A percentile compares a stretch with the other conserved stretches of the same genome.
Evolutionary conservation across 2,329 filamentous ascomycete species (phyloP).

Genomic region (Podosphaera leucotricha): DNA sequence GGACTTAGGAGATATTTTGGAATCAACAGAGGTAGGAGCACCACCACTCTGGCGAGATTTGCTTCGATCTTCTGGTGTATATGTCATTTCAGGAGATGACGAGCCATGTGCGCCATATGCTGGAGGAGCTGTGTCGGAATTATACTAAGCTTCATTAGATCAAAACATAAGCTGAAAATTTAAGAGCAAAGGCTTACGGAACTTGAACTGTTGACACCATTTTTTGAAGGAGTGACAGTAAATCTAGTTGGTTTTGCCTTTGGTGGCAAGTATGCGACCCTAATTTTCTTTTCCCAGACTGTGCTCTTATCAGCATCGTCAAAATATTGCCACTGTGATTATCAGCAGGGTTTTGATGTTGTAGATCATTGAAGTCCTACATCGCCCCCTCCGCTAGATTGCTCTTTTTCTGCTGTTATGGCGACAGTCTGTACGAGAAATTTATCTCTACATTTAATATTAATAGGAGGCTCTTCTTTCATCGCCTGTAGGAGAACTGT

Average conservation of each 20-base stretch:
- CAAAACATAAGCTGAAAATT: background rate
- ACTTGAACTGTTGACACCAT: slow-evolving; percentile 9
- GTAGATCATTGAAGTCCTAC: background rate
- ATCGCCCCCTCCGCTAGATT: slow-evolving; percentile 47
- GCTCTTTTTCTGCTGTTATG: slow-evolving; percentile 65
- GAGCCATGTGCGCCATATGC: slow-evolving; percentile 24
- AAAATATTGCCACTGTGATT: slow-evolving; percentile 38
- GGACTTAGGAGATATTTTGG: slow-evolving; percentile 9
- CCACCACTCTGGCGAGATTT: slow-evolving; percentile 4
- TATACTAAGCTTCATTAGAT: slow-evolving; percentile 1
- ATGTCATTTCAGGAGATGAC: slow-evolving; percentile 22
- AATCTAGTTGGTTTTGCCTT: slow-evolving; percentile 19
- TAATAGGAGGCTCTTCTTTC: slow-evolving; percentile 74
- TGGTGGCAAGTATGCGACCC: slow-evolving; percentile 59
- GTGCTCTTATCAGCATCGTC: slow-evolving; percentile 50
- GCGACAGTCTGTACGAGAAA: slow-evolving; percentile 86
- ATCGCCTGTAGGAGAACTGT: slow-evolving; percentile 87
- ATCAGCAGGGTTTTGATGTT: slow-evolving; percentile 2
- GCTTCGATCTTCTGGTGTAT: slow-evolving; percentile 12
- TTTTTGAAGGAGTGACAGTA: slow-evolving; percentile 11
- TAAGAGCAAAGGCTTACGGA: slow-evolving; percentile 5
- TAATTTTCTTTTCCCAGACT: slow-evolving; percentile 87
- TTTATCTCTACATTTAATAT: slow-evolving; percentile 88
- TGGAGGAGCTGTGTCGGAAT: slow-evolving; percentile 18
- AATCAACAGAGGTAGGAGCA: slow-evolving; percentile 10